Evolutionary conservation across 2,329 filamentous ascomycete species (phyloP).

Genomic region (Biscogniauxia sp.): DNA sequence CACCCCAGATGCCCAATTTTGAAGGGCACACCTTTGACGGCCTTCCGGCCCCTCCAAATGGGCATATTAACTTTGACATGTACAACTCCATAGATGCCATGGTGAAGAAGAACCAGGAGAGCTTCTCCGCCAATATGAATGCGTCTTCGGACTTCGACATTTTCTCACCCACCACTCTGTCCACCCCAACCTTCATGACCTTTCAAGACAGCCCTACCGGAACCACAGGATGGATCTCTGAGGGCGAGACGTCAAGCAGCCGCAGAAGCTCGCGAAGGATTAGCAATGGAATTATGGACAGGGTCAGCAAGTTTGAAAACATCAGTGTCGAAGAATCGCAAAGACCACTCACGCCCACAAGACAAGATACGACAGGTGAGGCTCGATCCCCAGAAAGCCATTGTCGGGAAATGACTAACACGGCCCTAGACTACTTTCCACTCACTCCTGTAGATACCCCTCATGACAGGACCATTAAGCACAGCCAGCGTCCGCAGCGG

Average conservation of each 20-base stretch:
- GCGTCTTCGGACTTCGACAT: conserved; percentile 49
- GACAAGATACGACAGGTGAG: conserved; percentile 60
- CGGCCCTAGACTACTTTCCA: conserved; percentile 56
- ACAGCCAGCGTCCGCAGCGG: conserved; percentile 42
- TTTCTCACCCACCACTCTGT: conserved; percentile 46
- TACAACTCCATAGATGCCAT: conserved; percentile 45
- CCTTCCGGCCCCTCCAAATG: conserved; percentile 26
- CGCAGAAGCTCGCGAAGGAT: conserved; percentile 48
- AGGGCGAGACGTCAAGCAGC: conserved; percentile 44
- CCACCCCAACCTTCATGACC: conserved; percentile 49
- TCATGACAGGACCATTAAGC: conserved; percentile 45
- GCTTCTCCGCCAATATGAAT: conserved; percentile 40
- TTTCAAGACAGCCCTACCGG: conserved; percentile 47
- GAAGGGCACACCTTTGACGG: conserved; percentile 45
- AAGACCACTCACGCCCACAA: conserved; percentile 61
- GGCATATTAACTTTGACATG: conserved; percentile 47
- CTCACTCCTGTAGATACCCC: conserved; percentile 68
- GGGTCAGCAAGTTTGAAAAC: conserved; percentile 58
- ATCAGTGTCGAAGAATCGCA: conserved; percentile 44
- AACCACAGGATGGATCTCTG: conserved; percentile 49
- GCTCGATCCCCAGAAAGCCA: conserved; percentile 1
- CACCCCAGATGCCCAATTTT: conserved; percentile 54
- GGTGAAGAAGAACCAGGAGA: conserved; percentile 47
- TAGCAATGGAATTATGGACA: conserved; percentile 60
- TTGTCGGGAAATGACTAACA: conserved; percentile 17